Evolutionary conservation across 208 protist genomes (phyloP).

Genomic region (Leishmania martiniquensis): DNA sequence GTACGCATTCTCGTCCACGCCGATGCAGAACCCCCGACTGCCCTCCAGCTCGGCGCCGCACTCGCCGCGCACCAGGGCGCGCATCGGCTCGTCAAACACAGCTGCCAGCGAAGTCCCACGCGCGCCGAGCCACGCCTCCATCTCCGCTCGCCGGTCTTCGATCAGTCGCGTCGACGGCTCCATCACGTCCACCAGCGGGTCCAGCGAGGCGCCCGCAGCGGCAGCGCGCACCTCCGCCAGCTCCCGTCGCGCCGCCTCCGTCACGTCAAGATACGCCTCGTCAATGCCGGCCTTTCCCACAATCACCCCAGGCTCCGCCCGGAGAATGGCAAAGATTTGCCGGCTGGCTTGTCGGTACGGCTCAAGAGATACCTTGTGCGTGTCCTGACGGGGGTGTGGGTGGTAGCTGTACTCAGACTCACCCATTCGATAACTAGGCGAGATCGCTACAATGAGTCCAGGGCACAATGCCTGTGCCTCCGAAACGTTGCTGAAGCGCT

Average conservation of each 20-base stretch:
- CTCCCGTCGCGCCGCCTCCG: constrained; percentile 56
- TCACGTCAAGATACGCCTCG: constrained; percentile 91
- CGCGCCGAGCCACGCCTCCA: constrained; percentile 49
- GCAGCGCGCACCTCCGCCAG: constrained; percentile 37
- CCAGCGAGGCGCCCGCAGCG: constrained; percentile 18
- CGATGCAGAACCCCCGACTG: constrained; percentile 37
- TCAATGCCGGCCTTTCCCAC: constrained; percentile 83
- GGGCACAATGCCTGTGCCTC: constrained; percentile 61
- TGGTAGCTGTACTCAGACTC: constrained; percentile 66
- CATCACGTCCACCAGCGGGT: constrained; percentile 53
- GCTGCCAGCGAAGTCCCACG: constrained; percentile 55
- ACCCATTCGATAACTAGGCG: constrained; percentile 64
- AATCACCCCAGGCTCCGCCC: constrained; percentile 41
- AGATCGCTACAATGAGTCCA: constrained; percentile 38
- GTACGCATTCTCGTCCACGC: constrained; percentile 27
- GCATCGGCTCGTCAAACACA: constrained; percentile 62
- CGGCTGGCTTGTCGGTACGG: constrained; percentile 83
- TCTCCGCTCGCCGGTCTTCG: constrained; percentile 48
- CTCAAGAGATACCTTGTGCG: constrained; percentile 76
- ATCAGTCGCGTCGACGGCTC: constrained; percentile 60
- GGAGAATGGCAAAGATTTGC: constrained; percentile 71
- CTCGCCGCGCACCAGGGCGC: constrained; percentile 39
- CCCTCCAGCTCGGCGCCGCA: constrained; percentile 23
- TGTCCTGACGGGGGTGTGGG: constrained; percentile 35
- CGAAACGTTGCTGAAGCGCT: constrained; percentile 52